These are phyloP conservation scores for Hypocrella siamensis DNA, from an alignment of 2,329 filamentous ascomycete species.

Conservation along the genomic window DNA sequence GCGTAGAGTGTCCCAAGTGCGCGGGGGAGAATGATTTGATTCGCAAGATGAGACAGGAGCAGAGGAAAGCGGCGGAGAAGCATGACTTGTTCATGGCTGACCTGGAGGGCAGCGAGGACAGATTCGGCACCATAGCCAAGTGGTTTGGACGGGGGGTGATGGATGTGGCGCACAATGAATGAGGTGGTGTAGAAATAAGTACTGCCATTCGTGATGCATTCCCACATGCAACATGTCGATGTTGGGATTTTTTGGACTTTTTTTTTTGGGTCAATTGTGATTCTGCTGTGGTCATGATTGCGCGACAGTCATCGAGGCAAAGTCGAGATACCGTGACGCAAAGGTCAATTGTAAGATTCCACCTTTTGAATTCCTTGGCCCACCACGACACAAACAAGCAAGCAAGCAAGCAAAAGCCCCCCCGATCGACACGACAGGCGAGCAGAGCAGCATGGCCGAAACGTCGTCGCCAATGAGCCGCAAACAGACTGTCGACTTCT, in stretches of 20 bases:
- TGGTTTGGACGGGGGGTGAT: slow-evolving; percentile 94
- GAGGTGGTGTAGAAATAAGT: no score
- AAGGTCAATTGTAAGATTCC: no score
- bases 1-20: slow-evolving; percentile 72
- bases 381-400: no score
- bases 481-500: slow-evolving; percentile 21
- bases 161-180: slow-evolving; percentile 30
- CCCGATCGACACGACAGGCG: no score
- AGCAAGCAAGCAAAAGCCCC: no score
- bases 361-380: no score
- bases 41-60: slow-evolving; percentile 68
- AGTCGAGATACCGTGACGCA: no score
- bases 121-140: slow-evolving; percentile 81
- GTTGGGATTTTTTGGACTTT: no score
- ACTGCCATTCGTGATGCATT: background rate
- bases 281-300: no score
- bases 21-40: slow-evolving; percentile 75
- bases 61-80: slow-evolving; percentile 71
- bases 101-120: slow-evolving; percentile 59
- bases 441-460: background rate
- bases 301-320: no score
- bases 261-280: no score
- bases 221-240: no score
- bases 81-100: slow-evolving; percentile 83
- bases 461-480: background rate